phyloP scores from a whole-genome alignment of 164 flowering plant species.

The Saururus chinensis region DNA sequence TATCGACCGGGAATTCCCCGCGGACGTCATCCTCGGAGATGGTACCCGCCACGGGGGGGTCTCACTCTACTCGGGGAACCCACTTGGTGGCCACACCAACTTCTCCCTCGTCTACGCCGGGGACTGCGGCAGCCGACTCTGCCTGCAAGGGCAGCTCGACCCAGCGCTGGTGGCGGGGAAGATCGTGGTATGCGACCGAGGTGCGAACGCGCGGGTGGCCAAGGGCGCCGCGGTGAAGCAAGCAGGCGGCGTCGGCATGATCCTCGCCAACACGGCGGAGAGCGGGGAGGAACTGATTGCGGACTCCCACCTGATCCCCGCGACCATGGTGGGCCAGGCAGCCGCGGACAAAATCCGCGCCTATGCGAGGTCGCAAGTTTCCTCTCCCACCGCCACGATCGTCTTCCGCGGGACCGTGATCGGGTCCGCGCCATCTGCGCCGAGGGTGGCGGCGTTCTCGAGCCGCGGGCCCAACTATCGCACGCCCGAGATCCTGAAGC shows the following conservation, averaged over 20 bases:
- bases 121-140: constrained; percentile 29
- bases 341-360: constrained; percentile 44
- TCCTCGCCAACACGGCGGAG: constrained; percentile 69
- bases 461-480: constrained; percentile 76
- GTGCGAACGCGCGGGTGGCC: constrained; percentile 71
- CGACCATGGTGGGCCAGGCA: constrained; percentile 66
- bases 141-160: constrained; percentile 63
- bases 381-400: constrained; percentile 65
- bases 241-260: constrained; percentile 88
- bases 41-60: constrained; percentile 38
- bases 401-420: constrained; percentile 60
- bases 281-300: constrained; percentile 88
- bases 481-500: constrained; percentile 73
- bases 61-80: constrained; percentile 67
- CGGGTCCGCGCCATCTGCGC: constrained; percentile 54
- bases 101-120: constrained; percentile 37
- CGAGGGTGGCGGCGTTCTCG: constrained; percentile 76
- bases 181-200: constrained; percentile 79
- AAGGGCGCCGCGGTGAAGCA: constrained; percentile 64
- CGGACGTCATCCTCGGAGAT: constrained; percentile 40
- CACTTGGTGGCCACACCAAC: constrained; percentile 36
- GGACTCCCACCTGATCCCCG: constrained; percentile 74
- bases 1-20: constrained; percentile 80
- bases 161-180: constrained; percentile 48
- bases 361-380: constrained; percentile 27